Evolutionary conservation across 1,139 yeast species (phyloP).

Genomic region (Taiozyma sp.): DNA sequence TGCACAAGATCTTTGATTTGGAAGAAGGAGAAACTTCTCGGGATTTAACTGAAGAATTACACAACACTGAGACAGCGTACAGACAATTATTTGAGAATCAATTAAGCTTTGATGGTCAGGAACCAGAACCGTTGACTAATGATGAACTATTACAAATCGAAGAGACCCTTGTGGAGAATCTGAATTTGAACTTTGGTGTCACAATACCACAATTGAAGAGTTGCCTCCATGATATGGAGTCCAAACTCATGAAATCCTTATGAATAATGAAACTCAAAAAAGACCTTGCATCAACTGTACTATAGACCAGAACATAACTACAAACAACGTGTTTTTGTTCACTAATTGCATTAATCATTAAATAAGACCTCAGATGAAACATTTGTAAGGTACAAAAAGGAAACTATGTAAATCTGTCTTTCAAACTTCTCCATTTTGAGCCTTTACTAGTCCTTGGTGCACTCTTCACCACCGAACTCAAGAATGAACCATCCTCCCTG

Average conservation of each 20-base stretch:
- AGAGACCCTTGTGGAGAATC: slow-evolving; percentile 4
- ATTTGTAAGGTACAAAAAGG: no score
- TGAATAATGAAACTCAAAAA: neutral
- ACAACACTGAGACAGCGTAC: slow-evolving; percentile 1
- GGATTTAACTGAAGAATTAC: neutral
- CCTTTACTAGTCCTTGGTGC: neutral
- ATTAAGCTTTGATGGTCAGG: neutral
- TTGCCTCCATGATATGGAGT: neutral
- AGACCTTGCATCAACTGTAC: neutral
- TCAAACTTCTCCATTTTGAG: neutral
- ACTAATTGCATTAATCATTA: neutral
- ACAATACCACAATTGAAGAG: neutral
- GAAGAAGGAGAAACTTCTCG: slow-evolving; percentile 13
- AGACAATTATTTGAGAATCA: neutral
- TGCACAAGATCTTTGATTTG: slow-evolving; percentile 34
- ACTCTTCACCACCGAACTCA: neutral
- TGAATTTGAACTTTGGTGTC: slow-evolving; percentile 9
- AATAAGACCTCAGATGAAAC: neutral
- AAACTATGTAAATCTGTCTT: neutral
- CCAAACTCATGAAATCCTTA: neutral
- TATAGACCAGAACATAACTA: neutral
- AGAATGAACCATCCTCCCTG: neutral
- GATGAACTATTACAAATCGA: slow-evolving; percentile 6
- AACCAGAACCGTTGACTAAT: neutral
- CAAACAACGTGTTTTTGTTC: neutral